Evolutionary conservation across 768 basidiomycete species (phyloP).

Genomic region (Suillus variegatus): DNA sequence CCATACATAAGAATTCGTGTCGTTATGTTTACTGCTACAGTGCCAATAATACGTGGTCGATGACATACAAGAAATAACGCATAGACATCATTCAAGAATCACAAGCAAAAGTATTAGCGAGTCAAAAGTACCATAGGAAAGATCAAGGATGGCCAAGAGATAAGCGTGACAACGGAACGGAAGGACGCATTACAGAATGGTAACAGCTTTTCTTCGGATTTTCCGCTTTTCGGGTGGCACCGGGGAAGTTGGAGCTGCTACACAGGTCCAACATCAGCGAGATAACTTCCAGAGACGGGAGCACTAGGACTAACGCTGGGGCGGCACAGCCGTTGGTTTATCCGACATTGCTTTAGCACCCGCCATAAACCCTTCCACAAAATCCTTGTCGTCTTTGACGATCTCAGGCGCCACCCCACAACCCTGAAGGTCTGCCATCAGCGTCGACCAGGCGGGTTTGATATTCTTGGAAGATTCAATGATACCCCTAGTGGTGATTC

Average conservation of each 20-base stretch:
- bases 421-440: conserved; percentile 44
- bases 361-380: conserved; percentile 35
- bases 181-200: conserved; percentile 22
- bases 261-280: background rate
- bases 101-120: conserved; percentile 1
- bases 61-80: conserved; percentile 5
- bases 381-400: conserved; percentile 33
- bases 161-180: background rate
- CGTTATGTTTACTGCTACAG: conserved; percentile 3
- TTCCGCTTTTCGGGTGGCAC: conserved; percentile 26
- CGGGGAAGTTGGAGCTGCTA: background rate
- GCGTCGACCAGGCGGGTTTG: conserved; percentile 54
- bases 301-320: conserved; percentile 10
- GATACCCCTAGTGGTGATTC: conserved; percentile 49
- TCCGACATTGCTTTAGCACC: conserved; percentile 10
- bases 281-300: background rate
- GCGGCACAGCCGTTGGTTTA: conserved; percentile 1
- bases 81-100: background rate
- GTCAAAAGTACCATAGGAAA: conserved; percentile 6
- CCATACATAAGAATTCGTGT: conserved; percentile 9
- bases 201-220: conserved; percentile 30
- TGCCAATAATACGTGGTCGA: conserved; percentile 3
- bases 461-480: conserved; percentile 56
- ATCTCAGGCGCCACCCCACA: conserved; percentile 35
- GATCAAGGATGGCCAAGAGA: background rate